Evolutionary conservation across 768 basidiomycete genomes (phyloP), one percentile per base, ranked within the genome.

Genomic region (Crepidotus variabilis): DNA sequence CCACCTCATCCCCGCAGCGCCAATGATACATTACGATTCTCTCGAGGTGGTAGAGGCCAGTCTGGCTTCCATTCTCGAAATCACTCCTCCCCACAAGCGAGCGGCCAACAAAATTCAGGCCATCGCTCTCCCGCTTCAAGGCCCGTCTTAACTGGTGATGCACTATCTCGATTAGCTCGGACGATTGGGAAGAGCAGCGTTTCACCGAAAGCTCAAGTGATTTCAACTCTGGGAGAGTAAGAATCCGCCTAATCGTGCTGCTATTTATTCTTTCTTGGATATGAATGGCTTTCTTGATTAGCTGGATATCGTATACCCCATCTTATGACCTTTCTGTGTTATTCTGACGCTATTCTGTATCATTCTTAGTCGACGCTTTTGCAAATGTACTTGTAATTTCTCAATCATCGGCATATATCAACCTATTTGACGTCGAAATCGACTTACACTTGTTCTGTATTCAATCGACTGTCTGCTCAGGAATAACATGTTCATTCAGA

Each of bases 111-210:
- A 71, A 78, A 50, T 34, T 50, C 51, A n/a, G 50, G 47, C 11
- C 47, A 57, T 28, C 65, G 61, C 50, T 79, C 72, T 16, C 80
- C 83, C 59, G 58, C 73, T 33, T 62, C 75, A 61, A 79, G 90
- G 9, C 90, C 90, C n/a, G 78, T 91, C 46, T 80, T 92, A 61
- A 87, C 86, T 5, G 84, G 77, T 11, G 88, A 86, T 50, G 90
- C 88, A 2, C 79, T 90, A 51, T 84, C 88, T 11, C 76, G 76
- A 56, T 68, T 92, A 32, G 84, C 83, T 23, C 77, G 81, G 61
- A 83, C 85, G 9, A 83, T 90, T 39, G 86, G 82, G 28, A 68
- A 61, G 39, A 57, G 59, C 2, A 57, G 57, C 51, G 18, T 58
- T 47, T 28, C 61, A 54, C 18, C 55, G 24, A 63, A 65, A 61